phyloP scores from a whole-genome alignment of 2,329 filamentous ascomycete species.

The Daldinia sp. region DNA sequence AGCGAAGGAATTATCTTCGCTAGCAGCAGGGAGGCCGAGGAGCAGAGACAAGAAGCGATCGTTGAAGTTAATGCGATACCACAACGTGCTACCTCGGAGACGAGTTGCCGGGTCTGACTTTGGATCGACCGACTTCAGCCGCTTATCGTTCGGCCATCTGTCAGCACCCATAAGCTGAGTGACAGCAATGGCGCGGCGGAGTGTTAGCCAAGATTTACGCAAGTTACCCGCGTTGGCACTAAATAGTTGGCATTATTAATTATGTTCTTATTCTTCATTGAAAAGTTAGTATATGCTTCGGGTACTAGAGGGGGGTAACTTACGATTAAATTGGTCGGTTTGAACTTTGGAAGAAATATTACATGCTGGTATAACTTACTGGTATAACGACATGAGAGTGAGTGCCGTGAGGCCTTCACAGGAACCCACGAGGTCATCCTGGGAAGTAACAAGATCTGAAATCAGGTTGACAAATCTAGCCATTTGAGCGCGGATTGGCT shows the following conservation, averaged over 20 bases:
- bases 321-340: background rate
- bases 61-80: slow-evolving; percentile 62
- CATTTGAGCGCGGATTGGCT: slow-evolving; percentile 48
- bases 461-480: slow-evolving; percentile 52
- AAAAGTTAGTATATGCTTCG: background rate
- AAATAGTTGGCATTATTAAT: slow-evolving; percentile 4
- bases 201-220: slow-evolving; percentile 65
- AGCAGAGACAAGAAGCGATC: slow-evolving; percentile 66
- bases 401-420: slow-evolving; percentile 67
- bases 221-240: slow-evolving; percentile 64
- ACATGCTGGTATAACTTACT: slow-evolving; percentile 44
- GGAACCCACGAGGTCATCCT: slow-evolving; percentile 64
- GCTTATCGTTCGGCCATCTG: slow-evolving; percentile 49
- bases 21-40: slow-evolving; percentile 62
- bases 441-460: slow-evolving; percentile 58
- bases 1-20: slow-evolving; percentile 56
- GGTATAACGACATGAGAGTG: slow-evolving; percentile 61
- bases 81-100: slow-evolving; percentile 55
- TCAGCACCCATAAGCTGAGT: slow-evolving; percentile 65
- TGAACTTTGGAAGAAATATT: background rate
- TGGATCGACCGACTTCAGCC: slow-evolving; percentile 57
- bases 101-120: slow-evolving; percentile 48
- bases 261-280: background rate
- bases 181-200: slow-evolving; percentile 62
- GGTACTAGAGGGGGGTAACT: background rate